A percentile compares a stretch with the other conserved stretches of the same genome.
phyloP scores from a whole-genome alignment of 441 rosid genomes.

The Cnidoscolus chayamansa region DNA sequence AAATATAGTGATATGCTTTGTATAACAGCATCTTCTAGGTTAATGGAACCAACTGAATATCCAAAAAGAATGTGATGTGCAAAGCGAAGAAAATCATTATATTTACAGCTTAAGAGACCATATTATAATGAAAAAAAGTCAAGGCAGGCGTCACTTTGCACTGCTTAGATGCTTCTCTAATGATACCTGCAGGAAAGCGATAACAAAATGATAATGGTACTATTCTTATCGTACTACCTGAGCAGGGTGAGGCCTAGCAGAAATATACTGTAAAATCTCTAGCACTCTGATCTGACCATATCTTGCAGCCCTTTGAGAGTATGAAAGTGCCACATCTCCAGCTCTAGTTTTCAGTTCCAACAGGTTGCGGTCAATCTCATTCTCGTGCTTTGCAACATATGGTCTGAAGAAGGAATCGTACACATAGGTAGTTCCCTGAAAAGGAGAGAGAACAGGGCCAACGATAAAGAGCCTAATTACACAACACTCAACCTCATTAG shows the following conservation, averaged over 20 bases:
- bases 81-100: background rate
- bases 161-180: background rate
- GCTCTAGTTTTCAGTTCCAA: constrained; percentile 77
- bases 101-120: background rate
- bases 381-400: constrained; percentile 82
- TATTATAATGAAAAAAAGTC: background rate
- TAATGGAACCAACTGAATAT: background rate
- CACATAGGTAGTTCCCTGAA: constrained; percentile 85
- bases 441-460: constrained; percentile 15
- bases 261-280: constrained; percentile 70
- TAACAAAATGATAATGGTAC: background rate
- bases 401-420: constrained; percentile 92
- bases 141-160: background rate
- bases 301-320: constrained; percentile 76
- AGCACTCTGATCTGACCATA: constrained; percentile 78
- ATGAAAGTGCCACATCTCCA: constrained; percentile 69
- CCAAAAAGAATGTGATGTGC: constrained; percentile 1
- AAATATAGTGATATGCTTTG: no score
- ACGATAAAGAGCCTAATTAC: background rate
- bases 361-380: constrained; percentile 86
- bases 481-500: background rate
- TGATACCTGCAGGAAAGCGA: background rate
- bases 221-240: constrained; percentile 42
- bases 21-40: no score
- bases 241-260: constrained; percentile 51